Evolutionary conservation across 2,329 filamentous ascomycete species (phyloP).

Genomic region (Neopestalotiopsis sp.): DNA sequence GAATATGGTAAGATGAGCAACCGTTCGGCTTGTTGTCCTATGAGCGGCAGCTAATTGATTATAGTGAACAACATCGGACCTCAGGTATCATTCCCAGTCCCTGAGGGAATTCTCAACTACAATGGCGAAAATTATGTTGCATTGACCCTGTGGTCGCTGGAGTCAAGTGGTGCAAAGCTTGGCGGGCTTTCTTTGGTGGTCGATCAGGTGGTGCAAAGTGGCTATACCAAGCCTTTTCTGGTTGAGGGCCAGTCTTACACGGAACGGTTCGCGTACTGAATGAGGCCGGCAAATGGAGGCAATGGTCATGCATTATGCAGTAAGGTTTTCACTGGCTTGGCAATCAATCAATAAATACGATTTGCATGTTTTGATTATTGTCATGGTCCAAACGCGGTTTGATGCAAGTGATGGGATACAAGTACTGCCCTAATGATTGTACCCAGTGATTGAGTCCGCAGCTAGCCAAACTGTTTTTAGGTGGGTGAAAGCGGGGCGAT

Average conservation of each 20-base stretch:
- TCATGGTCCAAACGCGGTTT: no score
- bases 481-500: background rate
- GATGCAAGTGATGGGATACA: no score
- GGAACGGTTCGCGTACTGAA: background rate
- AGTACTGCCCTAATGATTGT: no score
- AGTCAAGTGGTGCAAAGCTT: conserved; percentile 60
- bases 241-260: conserved; percentile 30
- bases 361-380: no score
- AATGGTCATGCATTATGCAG: no score
- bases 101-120: conserved; percentile 75
- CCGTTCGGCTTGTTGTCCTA: background rate
- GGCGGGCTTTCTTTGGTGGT: conserved; percentile 53
- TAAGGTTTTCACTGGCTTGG: no score
- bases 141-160: conserved; percentile 72
- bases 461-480: background rate
- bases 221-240: conserved; percentile 51
- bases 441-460: no score
- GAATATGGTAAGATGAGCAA: conserved; percentile 35
- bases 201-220: conserved; percentile 43
- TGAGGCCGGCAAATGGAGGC: no score
- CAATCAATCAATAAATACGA: no score
- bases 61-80: conserved; percentile 73
- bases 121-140: conserved; percentile 72
- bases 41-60: background rate
- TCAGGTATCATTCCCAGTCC: conserved; percentile 73